Evolutionary conservation across 2,329 filamentous ascomycete genomes (phyloP), one percentile per base, ranked within the genome.

Genomic region (Davidsoniella neocaledoniae): DNA sequence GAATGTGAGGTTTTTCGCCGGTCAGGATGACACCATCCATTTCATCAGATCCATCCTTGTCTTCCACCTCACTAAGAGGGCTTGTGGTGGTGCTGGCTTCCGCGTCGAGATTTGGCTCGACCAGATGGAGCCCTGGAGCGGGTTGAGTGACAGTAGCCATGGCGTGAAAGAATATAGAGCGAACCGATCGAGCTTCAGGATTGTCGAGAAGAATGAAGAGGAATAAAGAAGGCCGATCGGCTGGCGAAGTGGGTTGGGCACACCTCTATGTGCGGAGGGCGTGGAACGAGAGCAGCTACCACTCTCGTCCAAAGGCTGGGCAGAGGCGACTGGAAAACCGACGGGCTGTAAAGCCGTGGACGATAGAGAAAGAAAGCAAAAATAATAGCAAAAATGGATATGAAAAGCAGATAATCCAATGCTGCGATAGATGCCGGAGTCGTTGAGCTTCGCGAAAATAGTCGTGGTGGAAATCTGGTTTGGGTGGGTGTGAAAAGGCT

Each of bases 41-140:
- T 46, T 76, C 76, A 46, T 83, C 81, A 55, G 83, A 78, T 41
- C 70, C 74, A 54, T 85, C 80, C 59, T 77, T 77, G 59, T 94
- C 85, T 60, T 88, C 87, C 51, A 94, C 84, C 58, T 95, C 90
- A 67, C 86, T 95, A 58, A 96, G 72, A 59, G 87, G 91, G 64
- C 90, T 96, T 38, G 88, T 95, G 48, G 83, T 72, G 62, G 79
- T 80, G 62, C 83, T 84, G 58, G 80, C 78, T 57, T 75, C 74
- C 55, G 68, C 67, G 58, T 74, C 73, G 55, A 66, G 65, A 46
- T 64, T 59, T 53, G 68, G 63, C 55, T 66, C 65, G 53, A 61
- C 60, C 46, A 72, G 69, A 54, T 71, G 68, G 58, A 70, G 68
- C 56, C 69, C 69, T 57, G 67, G 65, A 57, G 68, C 64, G 60